A percentile compares a stretch with the other conserved stretches of the same genome.
phyloP scores from a whole-genome alignment of 2,329 filamentous ascomycete species.

The Canariomyces notabilis region DNA sequence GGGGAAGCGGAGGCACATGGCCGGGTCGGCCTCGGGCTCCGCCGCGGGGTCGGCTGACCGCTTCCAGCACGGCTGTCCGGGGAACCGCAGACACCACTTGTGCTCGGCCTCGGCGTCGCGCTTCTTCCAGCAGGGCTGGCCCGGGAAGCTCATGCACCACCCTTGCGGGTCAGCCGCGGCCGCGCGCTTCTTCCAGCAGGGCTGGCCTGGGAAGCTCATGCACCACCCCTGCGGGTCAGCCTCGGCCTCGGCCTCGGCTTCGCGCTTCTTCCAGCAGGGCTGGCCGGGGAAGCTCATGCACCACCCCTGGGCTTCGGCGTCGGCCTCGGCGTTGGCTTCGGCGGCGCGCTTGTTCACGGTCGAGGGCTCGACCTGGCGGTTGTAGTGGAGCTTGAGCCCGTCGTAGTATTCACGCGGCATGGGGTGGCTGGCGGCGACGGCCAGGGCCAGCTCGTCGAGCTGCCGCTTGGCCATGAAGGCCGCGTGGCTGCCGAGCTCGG shows the following conservation, averaged over 20 bases:
- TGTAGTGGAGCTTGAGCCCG: slow-evolving; percentile 27
- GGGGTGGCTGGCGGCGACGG: slow-evolving; percentile 30
- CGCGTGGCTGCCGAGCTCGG: slow-evolving; percentile 31
- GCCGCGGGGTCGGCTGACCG: slow-evolving; percentile 8
- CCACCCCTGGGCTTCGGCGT: slow-evolving; percentile 24
- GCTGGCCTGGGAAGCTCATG: slow-evolving; percentile 32
- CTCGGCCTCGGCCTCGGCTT: slow-evolving; percentile 17
- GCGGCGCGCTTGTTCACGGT: neutral
- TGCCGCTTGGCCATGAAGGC: slow-evolving; percentile 36
- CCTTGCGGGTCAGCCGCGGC: neutral
- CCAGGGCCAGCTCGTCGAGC: slow-evolving; percentile 35
- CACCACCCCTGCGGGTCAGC: slow-evolving; percentile 31
- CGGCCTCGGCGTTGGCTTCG: slow-evolving; percentile 16
- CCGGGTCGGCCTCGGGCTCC: neutral
- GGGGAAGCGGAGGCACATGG: slow-evolving; percentile 31
- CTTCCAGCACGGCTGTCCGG: slow-evolving; percentile 35
- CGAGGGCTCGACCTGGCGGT: slow-evolving; percentile 23
- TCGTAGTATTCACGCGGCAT: slow-evolving; percentile 32
- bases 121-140: slow-evolving; percentile 38
- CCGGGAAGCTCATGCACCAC: slow-evolving; percentile 32
- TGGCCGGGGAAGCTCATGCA: slow-evolving; percentile 35
- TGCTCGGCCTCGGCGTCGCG: slow-evolving; percentile 13
- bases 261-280: slow-evolving; percentile 31
- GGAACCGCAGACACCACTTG: slow-evolving; percentile 29
- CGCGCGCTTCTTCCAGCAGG: slow-evolving; percentile 31